Percentiles rank a stretch among this genome's conserved stretches.
phyloP scores from a whole-genome alignment of 75 land plant species.

The Isoetes taiwanensis region DNA sequence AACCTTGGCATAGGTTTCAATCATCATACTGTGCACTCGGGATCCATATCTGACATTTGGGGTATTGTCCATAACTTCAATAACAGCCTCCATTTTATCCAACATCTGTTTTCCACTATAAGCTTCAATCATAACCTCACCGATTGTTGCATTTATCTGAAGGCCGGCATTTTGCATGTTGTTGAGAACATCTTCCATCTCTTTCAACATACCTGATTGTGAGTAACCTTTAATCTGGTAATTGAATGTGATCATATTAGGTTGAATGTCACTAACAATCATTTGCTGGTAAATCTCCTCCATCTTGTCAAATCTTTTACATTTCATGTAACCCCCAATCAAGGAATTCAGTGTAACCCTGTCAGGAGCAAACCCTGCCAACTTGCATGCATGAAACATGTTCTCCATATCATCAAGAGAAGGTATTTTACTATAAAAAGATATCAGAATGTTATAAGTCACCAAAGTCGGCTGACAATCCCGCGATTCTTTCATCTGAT shows the following conservation, averaged over 20 bases:
- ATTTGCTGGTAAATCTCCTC: slow-evolving; percentile 33
- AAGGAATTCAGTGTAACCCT: slow-evolving; percentile 41
- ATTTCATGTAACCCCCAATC: slow-evolving; percentile 64
- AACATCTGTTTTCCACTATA: slow-evolving; percentile 22
- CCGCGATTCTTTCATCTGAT: slow-evolving; percentile 29
- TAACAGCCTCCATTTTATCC: slow-evolving; percentile 44
- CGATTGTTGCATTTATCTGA: slow-evolving; percentile 51
- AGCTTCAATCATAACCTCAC: slow-evolving; percentile 45
- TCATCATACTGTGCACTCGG: slow-evolving; percentile 47
- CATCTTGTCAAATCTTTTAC: slow-evolving; percentile 63
- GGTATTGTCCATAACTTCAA: slow-evolving; percentile 28
- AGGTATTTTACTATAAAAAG: slow-evolving; percentile 44
- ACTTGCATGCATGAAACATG: slow-evolving; percentile 22
- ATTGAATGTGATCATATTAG: slow-evolving; percentile 35
- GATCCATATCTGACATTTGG: slow-evolving; percentile 18
- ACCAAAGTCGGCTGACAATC: slow-evolving; percentile 42
- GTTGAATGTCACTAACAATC: slow-evolving; percentile 27
- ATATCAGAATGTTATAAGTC: slow-evolving; percentile 60
- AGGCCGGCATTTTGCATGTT: slow-evolving; percentile 23
- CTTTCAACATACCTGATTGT: slow-evolving; percentile 31
- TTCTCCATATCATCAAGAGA: slow-evolving; percentile 53
- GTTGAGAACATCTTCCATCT: slow-evolving; percentile 53
- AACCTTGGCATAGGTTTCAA: slow-evolving; percentile 55
- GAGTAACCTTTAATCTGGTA: slow-evolving; percentile 67
- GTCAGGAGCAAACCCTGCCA: slow-evolving; percentile 31